These are phyloP conservation scores for Pichia rugopelliculosa DNA, from an alignment of 805 yeast genomes.

Conservation along the genomic window DNA sequence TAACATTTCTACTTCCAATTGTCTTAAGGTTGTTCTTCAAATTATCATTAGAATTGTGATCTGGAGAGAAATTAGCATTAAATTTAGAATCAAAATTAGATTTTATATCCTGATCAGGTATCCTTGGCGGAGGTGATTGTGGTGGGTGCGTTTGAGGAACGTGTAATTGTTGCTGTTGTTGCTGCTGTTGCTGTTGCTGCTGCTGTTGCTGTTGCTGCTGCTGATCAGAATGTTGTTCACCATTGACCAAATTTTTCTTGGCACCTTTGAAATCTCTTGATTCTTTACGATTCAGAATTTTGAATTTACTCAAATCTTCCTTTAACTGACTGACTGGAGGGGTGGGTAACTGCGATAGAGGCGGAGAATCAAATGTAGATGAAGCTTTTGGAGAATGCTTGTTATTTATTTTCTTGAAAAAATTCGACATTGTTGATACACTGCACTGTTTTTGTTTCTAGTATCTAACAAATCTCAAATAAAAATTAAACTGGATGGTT, in stretches of 20 bases:
- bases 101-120: no score
- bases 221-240: not conserved
- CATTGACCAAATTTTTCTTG: not conserved
- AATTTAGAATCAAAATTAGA: not conserved
- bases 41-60: not conserved
- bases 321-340: conserved; percentile 2
- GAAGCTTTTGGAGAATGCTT: not conserved
- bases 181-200: not conserved
- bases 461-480: no score
- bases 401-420: conserved; percentile 8
- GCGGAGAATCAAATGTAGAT: not conserved
- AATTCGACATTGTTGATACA: conserved; percentile 3
- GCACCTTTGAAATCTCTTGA: not conserved
- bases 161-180: not conserved
- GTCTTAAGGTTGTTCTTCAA: not conserved
- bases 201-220: not conserved
- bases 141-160: not conserved
- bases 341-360: conserved; percentile 1
- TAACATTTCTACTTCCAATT: not conserved
- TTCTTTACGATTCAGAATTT: not conserved
- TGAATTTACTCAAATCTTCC: not conserved
- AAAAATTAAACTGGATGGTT: no score
- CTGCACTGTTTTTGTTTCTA: no score
- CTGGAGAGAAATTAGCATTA: no score
- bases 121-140: not conserved